Evolutionary conservation across 1,284 basidiomycete genomes (phyloP).

Genomic region (Phaffia rhodozyma): DNA sequence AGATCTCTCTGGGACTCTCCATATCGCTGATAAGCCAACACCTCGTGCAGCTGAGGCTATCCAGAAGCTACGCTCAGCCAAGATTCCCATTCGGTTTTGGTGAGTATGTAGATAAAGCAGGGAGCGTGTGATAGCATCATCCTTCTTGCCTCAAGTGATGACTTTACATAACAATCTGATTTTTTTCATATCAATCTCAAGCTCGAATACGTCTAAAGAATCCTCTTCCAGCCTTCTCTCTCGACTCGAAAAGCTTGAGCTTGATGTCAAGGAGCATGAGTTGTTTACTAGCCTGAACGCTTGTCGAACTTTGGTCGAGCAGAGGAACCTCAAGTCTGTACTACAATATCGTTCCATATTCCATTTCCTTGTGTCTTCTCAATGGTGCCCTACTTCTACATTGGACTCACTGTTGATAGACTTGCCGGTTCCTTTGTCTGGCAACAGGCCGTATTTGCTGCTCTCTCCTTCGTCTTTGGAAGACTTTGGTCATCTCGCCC

Average conservation of each 20-base stretch:
- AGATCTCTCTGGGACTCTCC: conserved; percentile 57
- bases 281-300: conserved; percentile 54
- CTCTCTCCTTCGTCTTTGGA: conserved; percentile 47
- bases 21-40: conserved; percentile 45
- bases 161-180: not conserved
- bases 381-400: not conserved
- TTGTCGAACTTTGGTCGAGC: conserved; percentile 40
- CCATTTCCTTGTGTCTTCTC: not conserved
- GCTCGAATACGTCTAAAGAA: conserved; percentile 42
- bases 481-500: conserved; percentile 37
- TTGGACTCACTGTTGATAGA: too few relatives aligned
- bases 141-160: not conserved
- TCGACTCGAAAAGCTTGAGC: conserved; percentile 43
- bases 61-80: conserved; percentile 38
- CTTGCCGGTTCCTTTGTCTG: not conserved
- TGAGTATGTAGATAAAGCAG: conserved; percentile 39
- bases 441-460: conserved; percentile 46
- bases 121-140: not conserved
- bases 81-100: conserved; percentile 51
- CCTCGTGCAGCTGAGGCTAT: conserved; percentile 45
- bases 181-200: conserved; percentile 10
- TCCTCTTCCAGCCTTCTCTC: conserved; percentile 40
- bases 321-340: conserved; percentile 40
- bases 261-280: conserved; percentile 40
- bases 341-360: not conserved